Conservation (phyloP, 108 stramenopile genomes). For the Skeletonema marinoi region DNA sequence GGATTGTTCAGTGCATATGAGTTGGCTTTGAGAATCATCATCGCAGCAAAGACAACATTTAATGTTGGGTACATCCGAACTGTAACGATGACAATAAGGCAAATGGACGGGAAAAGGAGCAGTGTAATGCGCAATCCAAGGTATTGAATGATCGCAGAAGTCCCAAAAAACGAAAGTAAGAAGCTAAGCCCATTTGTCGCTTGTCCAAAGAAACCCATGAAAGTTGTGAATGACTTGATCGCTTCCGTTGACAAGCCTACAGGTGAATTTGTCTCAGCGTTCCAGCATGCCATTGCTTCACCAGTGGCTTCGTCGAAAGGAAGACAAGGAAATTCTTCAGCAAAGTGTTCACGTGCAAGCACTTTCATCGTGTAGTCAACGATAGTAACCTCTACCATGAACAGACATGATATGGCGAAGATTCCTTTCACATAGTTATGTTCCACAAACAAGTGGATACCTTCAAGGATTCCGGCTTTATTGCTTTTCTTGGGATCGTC, state of each 20-base stretch:
- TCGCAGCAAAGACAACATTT: constrained; percentile 92
- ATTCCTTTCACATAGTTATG: constrained; percentile 98
- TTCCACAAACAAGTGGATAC: constrained; percentile 86
- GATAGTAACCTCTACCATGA: constrained; percentile 99
- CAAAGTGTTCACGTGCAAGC: constrained; percentile 88
- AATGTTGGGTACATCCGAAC: constrained; percentile 85
- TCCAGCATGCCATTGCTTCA: constrained; percentile 78
- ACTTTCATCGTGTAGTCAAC: constrained; percentile 98
- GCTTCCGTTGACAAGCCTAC: constrained; percentile 78
- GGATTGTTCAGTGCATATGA: constrained; percentile 98
- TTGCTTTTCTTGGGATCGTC: constrained; percentile 57
- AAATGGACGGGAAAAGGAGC: constrained; percentile 91
- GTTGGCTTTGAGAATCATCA: constrained; percentile 96
- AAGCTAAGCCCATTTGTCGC: constrained; percentile 94
- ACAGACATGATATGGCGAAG: constrained; percentile 95
- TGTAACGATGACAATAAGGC: constrained; percentile 79
- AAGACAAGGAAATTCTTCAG: constrained; percentile 80
- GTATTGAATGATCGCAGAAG: constrained; percentile 93
- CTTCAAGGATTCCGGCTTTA: constrained; percentile 92
- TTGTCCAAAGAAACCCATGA: constrained; percentile 97
- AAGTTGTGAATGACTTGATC: constrained; percentile 86
- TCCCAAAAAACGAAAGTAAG: constrained; percentile 92
- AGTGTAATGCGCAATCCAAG: constrained; percentile 89
- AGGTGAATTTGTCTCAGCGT: constrained; percentile 56
- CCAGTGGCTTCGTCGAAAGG: constrained; percentile 33